Evolutionary conservation across 495 filamentous ascomycete species (phyloP), one percentile per base, ranked within the genome.

Genomic region (Xylaria intraflava): DNA sequence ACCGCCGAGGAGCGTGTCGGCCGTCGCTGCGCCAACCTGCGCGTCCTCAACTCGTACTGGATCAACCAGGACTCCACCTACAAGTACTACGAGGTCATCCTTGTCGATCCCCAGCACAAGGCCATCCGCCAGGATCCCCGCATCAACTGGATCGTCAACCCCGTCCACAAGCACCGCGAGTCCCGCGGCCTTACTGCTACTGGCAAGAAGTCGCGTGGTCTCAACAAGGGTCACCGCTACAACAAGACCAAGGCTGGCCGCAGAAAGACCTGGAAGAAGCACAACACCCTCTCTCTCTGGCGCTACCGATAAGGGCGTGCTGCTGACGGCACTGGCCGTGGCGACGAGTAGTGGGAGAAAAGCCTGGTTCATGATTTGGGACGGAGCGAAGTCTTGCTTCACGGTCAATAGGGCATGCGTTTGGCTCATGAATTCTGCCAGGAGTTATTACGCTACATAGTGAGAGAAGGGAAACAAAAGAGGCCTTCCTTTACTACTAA

Each of bases 41-140:
- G 93, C 64, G 94, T 99, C 62, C 84, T 99, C 71, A 99, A 97
- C 83, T 96, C 90, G 63, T 99, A 99, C 89, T 99, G 93, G 93
- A 90, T 97, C 85, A 99, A 99, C 84, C 93, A 99, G 83, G 93
- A 99, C 82, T 96, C 91, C 50, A 97, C 93, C 77, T 99, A 97
- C 88, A 99, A 99, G 83, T 99, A 97, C 85, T 99, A 83, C 79
- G 93, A 99, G 79, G 84, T 99, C 74, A 96, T 99, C 81, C 87
- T 96, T 64, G 94, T 99, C 71, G 93, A 99, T 80, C 94, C 93
- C 69, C 85, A 94, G 80, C 93, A 99, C 88, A 97, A 96, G 84
- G 93, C 94, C 72, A 99, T 97, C 80, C 92, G 93, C 74, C 89
- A 88, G 63, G 93, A 99, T 77, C 80, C 93, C 65, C 89, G 93